Evolutionary conservation across 2,329 filamentous ascomycete species (phyloP).

Genomic region (Aaosphaeria arxii): DNA sequence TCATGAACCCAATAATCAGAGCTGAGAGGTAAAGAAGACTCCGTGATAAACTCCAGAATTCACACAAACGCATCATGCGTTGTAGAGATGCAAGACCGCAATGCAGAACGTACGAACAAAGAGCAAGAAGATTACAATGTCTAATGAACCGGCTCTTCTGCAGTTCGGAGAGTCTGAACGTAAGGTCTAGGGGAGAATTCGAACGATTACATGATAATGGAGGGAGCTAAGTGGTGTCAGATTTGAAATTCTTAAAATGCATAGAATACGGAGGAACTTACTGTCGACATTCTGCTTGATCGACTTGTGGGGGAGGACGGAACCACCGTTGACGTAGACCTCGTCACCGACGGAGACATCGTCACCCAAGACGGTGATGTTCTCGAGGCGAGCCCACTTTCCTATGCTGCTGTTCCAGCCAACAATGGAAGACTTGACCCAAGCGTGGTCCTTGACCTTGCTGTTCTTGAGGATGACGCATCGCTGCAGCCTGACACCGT

Average conservation of each 20-base stretch:
- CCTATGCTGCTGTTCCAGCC: slow-evolving; percentile 97
- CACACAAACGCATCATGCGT: slow-evolving; percentile 1
- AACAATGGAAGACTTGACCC: slow-evolving; percentile 98
- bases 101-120: slow-evolving; percentile 35
- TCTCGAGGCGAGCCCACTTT: slow-evolving; percentile 94
- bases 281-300: slow-evolving; percentile 95
- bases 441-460: slow-evolving; percentile 98
- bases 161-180: background rate
- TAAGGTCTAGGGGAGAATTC: background rate
- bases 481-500: slow-evolving; percentile 90
- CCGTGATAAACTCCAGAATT: slow-evolving; percentile 2
- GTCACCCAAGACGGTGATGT: slow-evolving; percentile 95
- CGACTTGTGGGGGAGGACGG: slow-evolving; percentile 94
- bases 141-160: background rate
- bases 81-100: slow-evolving; percentile 7
- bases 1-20: background rate
- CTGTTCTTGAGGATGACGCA: slow-evolving; percentile 84
- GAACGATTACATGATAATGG: slow-evolving; percentile 45
- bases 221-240: slow-evolving; percentile 34
- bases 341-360: slow-evolving; percentile 97
- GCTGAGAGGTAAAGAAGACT: slow-evolving; percentile 5
- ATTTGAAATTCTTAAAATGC: background rate
- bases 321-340: slow-evolving; percentile 97
- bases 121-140: slow-evolving; percentile 24
- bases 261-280: slow-evolving; percentile 18